Base-by-base conservation (phyloP, 768 basidiomycete species). In the Boletus pseudo-olivaceus region DNA sequence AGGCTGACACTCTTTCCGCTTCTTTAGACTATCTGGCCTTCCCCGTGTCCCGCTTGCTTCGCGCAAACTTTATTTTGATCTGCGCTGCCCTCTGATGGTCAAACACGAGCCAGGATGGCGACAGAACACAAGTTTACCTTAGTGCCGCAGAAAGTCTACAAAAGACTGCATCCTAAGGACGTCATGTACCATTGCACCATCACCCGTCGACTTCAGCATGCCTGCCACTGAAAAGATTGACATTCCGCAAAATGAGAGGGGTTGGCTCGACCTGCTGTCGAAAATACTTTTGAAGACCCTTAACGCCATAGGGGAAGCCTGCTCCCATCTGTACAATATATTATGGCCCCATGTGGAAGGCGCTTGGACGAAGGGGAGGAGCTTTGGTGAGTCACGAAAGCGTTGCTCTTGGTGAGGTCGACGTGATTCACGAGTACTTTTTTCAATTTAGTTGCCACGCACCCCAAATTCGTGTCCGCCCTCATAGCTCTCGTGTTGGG, bases 301-400 rank as follows among this genome's bases (percentile, higher is more conserved):
- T 0, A 5, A 30, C 0, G 7, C 30, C 0, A 6, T 11, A 0
- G 10, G 41, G 1, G 2, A 17, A 0, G 37, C 17, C 3, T 33
- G 4, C 1, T 5, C 23, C 2, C 3, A 2, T 5, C 5, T 54
- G 2, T 52, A 19, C 14, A 0, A 23, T 4, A 1, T 0, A 0
- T 0, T 58, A 0, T 49, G 52, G 49, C 5, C 46, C 0, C 33
- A 15, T 1, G n/a, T 51, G 0, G 9, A 4, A 6, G 2, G 0
- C 1, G 51, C 45, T 0, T 49, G 42, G 39, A 23, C 11, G 8
- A 9, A 1, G 4, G 26, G 3, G 0, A 34, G 3, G 6, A 4
- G 9, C 1, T 48, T 60, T 0, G 23, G 61, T 63, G 5, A 41
- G 62, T 47, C 37, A 33, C 12, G 10, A 20, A 11, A 12, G 15